These are phyloP conservation scores for Spongospora subterranea DNA, from an alignment of 208 protist genomes.

Conservation along the genomic window DNA sequence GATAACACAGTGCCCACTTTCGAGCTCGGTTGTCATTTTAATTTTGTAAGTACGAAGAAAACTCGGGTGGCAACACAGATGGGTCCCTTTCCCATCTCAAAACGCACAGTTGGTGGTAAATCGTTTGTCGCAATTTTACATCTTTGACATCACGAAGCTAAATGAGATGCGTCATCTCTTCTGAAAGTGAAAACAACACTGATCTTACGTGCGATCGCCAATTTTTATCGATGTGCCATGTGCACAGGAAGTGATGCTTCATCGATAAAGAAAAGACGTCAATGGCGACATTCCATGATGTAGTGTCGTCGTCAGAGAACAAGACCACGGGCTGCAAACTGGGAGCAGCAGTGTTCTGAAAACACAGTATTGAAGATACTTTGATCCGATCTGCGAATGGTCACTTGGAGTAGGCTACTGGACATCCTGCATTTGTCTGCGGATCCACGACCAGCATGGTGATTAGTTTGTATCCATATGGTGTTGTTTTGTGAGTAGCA, in stretches of 20 bases:
- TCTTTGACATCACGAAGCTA: neutral
- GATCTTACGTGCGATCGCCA: neutral
- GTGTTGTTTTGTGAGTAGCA: neutral
- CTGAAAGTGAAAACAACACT: neutral
- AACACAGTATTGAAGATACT: too few species aligned
- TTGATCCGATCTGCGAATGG: too few species aligned
- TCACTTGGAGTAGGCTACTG: neutral
- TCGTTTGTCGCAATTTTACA: neutral
- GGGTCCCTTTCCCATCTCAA: neutral
- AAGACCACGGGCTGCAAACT: neutral
- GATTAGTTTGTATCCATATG: neutral
- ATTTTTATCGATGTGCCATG: slow-evolving; percentile 1
- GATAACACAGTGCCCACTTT: neutral
- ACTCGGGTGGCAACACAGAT: neutral
- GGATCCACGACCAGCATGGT: neutral
- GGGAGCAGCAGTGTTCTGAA: neutral
- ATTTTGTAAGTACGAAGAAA: neutral
- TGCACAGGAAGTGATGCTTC: neutral
- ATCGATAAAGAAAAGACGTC: neutral
- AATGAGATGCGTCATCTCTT: neutral
- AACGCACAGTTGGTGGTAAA: neutral
- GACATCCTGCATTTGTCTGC: neutral
- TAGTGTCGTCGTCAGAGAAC: neutral
- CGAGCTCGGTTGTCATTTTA: neutral
- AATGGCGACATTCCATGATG: neutral